A percentile compares a stretch with the other conserved stretches of the same genome.
Evolutionary conservation across 2,329 filamentous ascomycete genomes (phyloP).

Genomic region (Paecilomyces sp.): DNA sequence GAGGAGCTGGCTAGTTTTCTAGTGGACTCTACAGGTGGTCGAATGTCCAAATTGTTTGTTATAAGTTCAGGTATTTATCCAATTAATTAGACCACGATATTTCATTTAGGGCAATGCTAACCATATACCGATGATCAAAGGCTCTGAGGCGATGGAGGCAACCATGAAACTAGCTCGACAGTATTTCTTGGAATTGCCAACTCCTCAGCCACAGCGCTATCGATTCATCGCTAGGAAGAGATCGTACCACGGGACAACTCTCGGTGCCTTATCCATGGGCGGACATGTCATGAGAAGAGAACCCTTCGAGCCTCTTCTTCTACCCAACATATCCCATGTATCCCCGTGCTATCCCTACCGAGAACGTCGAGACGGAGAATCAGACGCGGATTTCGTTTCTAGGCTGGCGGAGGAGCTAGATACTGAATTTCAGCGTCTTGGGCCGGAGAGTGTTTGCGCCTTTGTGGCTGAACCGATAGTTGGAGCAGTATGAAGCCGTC

Average conservation of each 20-base stretch:
- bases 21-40: constrained; percentile 44
- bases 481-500: constrained; percentile 50
- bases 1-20: constrained; percentile 48
- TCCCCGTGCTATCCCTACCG: constrained; percentile 63
- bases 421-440: constrained; percentile 56
- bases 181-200: constrained; percentile 53
- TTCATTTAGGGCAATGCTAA: neutral
- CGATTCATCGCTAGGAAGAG: constrained; percentile 59
- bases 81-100: too few relatives aligned
- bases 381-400: constrained; percentile 51
- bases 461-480: constrained; percentile 70
- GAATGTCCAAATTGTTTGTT: constrained; percentile 50
- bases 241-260: constrained; percentile 64
- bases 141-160: constrained; percentile 63
- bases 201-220: constrained; percentile 46
- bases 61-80: constrained; percentile 47
- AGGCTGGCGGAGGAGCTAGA: constrained; percentile 60
- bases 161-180: constrained; percentile 61
- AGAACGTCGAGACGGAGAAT: constrained; percentile 45
- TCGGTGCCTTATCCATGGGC: constrained; percentile 59
- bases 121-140: constrained; percentile 22
- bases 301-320: constrained; percentile 55
- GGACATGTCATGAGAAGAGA: constrained; percentile 55
- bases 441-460: constrained; percentile 59
- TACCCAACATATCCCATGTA: constrained; percentile 52